Base-by-base conservation (phyloP, 2,329 filamentous ascomycete species). In the Tolypocladium guangdongense region DNA sequence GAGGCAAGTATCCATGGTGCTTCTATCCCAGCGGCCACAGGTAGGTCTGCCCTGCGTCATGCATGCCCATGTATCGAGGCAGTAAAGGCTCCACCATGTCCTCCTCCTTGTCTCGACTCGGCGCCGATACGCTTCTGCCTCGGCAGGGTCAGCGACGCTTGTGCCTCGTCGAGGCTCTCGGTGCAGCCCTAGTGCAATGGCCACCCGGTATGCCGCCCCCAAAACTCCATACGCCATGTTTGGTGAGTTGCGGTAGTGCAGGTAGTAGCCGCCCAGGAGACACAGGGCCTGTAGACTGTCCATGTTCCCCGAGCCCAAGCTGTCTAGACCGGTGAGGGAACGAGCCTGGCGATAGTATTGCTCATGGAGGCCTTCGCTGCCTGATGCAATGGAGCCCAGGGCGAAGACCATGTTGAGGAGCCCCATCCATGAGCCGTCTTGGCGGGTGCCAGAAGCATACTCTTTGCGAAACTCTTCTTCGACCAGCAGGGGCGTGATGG, bases 1-100 rank as follows among this genome's bases (percentile, higher is more conserved):
- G 2, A 64, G 55, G 6, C 54, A 54, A 0, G 63, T 64, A 52
- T 67, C 63, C 65, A 67, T 67, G 8, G 64, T 64, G 7, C 49
- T 60, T n/a, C 51, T 56, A 5, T 67, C 64, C 62, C 63, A 64
- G 11, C 60, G 59, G 35, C 62, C 65, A 51, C 87, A 81, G 4
- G 82, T 87, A 4, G 86, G 86, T 39, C 85, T 77, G 1, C 86
- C 86, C 58, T 87, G 77, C 1, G 84, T 88, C 35, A 84, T 86
- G 18, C 80, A 82, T 0, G 82, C 84, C 85, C 86, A 89, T 0
- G 85, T 86, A 63, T 89, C 86, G 24, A 90, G 74, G 62, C 84
- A 86, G 66, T 88, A 86, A 7, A 89, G 68, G 49, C 78, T 85
- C 86, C 86, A 89, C 86, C 86, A 90, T 4, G 86, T 86, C 22